Base-by-base conservation (phyloP, 805 yeast genomes). In the Candida ipomoeae region DNA sequence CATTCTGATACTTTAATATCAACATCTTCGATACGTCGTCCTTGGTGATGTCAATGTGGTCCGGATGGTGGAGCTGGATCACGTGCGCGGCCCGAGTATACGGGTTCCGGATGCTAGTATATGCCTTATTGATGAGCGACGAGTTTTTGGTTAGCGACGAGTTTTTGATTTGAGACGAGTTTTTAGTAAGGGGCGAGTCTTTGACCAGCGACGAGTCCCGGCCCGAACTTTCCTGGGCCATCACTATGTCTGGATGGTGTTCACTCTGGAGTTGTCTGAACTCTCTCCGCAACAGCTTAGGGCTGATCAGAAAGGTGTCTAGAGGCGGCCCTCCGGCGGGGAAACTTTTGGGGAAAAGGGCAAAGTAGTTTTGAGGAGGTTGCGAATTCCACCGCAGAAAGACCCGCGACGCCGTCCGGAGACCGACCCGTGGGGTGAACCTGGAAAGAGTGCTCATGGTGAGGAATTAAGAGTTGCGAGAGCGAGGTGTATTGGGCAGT, bases 171-270 rank as follows among this genome's bases (percentile, higher is more conserved):
- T 6, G 26, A 6, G 26, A 23, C 7, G 29, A 8, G 29, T 77
- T 79, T 61, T 92, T 90, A 32, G 92, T 69, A 18, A 77, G 60
- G 2, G 70, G 55, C 2, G 70, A 55, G 1, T 90, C 76, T 20
- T 39, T 40, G n/a, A n/a, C n/a, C n/a, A n/a, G n/a, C n/a, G n/a
- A n/a, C n/a, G n/a, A n/a, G n/a, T n/a, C n/a, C n/a, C n/a, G n/a
- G n/a, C n/a, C n/a, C n/a, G 55, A 55, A 40, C 62, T 53, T 1
- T 61, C 41, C 1, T 67, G 57, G 1, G 70, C 70, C 33, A 61
- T 61, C 17, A 70, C 70, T 52, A 75, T 73, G 69, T 92, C 99
- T 0, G 99, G 99, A 63, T 92, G 99, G 44, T 79, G 75, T 51
- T 77, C 73, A 35, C 86, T 79, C 65, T 92, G 98, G 31, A 90